Percentiles rank a stretch among this genome's conserved stretches.
phyloP scores from a whole-genome alignment of 306 rosid species.

The Hippophae rhamnoides region DNA sequence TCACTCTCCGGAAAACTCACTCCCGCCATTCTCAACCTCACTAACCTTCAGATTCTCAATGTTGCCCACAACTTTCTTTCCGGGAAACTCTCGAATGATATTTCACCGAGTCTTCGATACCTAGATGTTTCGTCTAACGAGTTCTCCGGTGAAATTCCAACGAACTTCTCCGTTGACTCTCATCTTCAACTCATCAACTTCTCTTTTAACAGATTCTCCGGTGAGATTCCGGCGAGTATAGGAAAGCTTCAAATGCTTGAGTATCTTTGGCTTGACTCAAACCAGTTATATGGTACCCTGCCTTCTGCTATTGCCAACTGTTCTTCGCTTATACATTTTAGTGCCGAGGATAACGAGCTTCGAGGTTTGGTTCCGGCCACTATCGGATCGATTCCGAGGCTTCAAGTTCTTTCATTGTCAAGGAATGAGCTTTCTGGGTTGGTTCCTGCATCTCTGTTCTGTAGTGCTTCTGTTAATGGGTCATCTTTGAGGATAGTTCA shows the following conservation, averaged over 20 bases:
- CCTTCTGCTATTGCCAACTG: slow-evolving; percentile 71
- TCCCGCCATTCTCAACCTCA: slow-evolving; percentile 42
- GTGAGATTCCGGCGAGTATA: slow-evolving; percentile 38
- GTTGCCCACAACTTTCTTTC: slow-evolving; percentile 46
- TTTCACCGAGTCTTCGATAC: slow-evolving; percentile 38
- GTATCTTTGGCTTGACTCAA: slow-evolving; percentile 50
- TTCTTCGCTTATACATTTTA: slow-evolving; percentile 42
- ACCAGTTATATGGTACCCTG: slow-evolving; percentile 43
- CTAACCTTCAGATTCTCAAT: slow-evolving; percentile 60
- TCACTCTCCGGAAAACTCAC: slow-evolving; percentile 54
- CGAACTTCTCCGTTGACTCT: slow-evolving; percentile 34
- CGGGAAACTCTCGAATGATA: slow-evolving; percentile 24
- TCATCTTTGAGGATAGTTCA: slow-evolving; percentile 38
- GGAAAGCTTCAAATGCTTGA: slow-evolving; percentile 42
- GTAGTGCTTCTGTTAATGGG: slow-evolving; percentile 22
- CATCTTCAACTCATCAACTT: slow-evolving; percentile 51
- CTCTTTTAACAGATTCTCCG: slow-evolving; percentile 52
- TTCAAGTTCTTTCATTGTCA: slow-evolving; percentile 57
- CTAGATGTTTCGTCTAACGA: slow-evolving; percentile 49
- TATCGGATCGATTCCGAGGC: slow-evolving; percentile 45
- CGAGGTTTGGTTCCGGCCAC: slow-evolving; percentile 59
- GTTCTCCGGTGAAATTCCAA: slow-evolving; percentile 53
- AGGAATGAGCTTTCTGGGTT: slow-evolving; percentile 45
- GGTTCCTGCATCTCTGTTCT: slow-evolving; percentile 49
- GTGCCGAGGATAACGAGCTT: slow-evolving; percentile 49